These are phyloP conservation scores for Amaranthus hypochondriacus DNA, from an alignment of 148 eudicot species.

Conservation along the genomic window DNA sequence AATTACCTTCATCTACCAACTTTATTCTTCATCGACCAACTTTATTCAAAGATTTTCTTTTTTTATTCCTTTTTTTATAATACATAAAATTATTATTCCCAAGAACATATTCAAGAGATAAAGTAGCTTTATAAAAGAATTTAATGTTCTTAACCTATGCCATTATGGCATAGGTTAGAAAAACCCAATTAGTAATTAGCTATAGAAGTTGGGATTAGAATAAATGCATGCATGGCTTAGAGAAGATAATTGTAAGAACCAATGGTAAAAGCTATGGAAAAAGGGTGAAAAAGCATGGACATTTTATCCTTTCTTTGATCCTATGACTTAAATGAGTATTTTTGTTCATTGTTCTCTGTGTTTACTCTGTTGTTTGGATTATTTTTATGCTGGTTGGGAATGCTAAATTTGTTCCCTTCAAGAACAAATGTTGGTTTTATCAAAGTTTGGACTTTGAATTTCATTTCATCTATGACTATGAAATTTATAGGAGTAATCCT, in stretches of 20 bases:
- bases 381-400: conserved; percentile 24
- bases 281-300: conserved; percentile 24
- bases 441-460: conserved; percentile 40
- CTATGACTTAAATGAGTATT: conserved; percentile 9
- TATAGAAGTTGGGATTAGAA: conserved; percentile 6
- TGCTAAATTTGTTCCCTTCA: conserved; percentile 19
- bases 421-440: conserved; percentile 32
- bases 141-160: no score
- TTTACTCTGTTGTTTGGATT: conserved; percentile 28
- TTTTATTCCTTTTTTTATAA: no score
- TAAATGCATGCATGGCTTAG: conserved; percentile 20
- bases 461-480: no score
- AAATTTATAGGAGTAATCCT: no score
- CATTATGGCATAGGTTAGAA: no score
- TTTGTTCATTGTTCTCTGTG: conserved; percentile 25
- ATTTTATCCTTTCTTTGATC: conserved; percentile 30
- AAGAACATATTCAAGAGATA: no score
- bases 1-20: no score
- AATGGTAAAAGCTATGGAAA: conserved; percentile 14
- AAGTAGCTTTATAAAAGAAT: no score
- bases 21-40: no score
- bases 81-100: no score
- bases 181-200: no score
- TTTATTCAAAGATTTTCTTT: no score
- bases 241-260: conserved; percentile 11